A percentile compares a stretch with the other conserved stretches of the same genome.
These are phyloP conservation scores for Apophysomyces variabilis DNA, from an alignment of 371 early-diverging fungal species.

Conservation along the genomic window DNA sequence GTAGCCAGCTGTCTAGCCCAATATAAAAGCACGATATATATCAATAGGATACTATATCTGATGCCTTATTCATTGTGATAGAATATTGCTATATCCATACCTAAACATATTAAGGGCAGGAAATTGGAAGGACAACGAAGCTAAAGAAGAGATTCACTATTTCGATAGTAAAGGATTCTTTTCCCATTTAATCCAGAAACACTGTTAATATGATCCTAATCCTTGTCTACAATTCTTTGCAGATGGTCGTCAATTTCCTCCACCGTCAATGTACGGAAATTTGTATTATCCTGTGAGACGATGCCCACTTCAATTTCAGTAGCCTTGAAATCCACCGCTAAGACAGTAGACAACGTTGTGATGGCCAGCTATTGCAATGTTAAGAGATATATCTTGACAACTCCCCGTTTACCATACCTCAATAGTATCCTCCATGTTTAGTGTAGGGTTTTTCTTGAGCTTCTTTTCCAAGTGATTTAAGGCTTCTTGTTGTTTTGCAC, in stretches of 20 bases:
- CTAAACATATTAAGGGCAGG: too few species aligned
- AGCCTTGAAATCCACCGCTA: constrained; percentile 94
- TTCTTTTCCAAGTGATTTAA: constrained; percentile 97
- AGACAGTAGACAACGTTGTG: constrained; percentile 89
- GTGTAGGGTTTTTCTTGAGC: constrained; percentile 85
- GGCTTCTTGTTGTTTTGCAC: constrained; percentile 98
- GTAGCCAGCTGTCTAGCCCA: too few species aligned
- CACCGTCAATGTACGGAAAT: constrained; percentile 81
- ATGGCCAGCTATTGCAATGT: constrained; percentile 77
- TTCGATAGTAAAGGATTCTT: not conserved
- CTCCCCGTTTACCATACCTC: constrained; percentile 64
- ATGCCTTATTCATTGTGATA: too few species aligned
- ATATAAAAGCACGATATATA: too few species aligned
- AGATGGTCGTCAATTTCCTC: constrained; percentile 94
- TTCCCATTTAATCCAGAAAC: too few species aligned
- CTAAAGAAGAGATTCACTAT: not conserved
- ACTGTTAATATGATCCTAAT: constrained; percentile 43
- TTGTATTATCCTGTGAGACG: constrained; percentile 73
- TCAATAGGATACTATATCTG: too few species aligned
- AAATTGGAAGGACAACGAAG: too few species aligned
- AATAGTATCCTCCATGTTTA: constrained; percentile 86
- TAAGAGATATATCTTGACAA: not conserved
- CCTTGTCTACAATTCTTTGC: constrained; percentile 87
- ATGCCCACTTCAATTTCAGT: constrained; percentile 94
- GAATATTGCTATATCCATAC: too few species aligned